Evolutionary conservation across 305 asterid genomes (phyloP).

Genomic region (Fraxinus paxiana): DNA sequence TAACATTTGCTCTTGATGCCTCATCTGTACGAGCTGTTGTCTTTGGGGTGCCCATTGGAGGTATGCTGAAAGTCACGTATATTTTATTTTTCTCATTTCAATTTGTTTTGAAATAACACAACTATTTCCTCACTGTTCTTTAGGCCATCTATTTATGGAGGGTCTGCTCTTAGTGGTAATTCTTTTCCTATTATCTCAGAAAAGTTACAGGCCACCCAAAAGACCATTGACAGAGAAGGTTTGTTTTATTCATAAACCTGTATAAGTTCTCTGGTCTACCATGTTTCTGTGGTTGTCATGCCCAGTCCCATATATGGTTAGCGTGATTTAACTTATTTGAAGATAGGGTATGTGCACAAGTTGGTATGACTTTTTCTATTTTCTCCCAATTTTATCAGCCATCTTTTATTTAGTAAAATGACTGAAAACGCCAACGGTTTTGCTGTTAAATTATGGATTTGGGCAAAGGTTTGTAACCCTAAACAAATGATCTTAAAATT

Average conservation of each 20-base stretch:
- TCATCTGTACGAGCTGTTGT: constrained; percentile 79
- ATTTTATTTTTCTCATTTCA: background rate
- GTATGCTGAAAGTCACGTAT: constrained; percentile 29
- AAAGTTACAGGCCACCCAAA: constrained; percentile 95
- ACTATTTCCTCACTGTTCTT: constrained; percentile 11
- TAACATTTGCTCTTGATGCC: constrained; percentile 52
- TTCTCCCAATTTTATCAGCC: background rate
- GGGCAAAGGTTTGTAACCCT: constrained; percentile 6
- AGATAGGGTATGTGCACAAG: background rate
- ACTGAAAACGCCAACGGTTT: background rate
- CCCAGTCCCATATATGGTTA: background rate
- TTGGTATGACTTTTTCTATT: background rate
- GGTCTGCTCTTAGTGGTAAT: constrained; percentile 85
- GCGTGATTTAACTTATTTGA: background rate
- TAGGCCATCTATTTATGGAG: constrained; percentile 92
- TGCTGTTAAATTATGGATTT: background rate
- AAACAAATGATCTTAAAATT: constrained; percentile 3
- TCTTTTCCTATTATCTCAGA: constrained; percentile 72
- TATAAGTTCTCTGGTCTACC: constrained; percentile 3
- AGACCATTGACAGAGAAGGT: constrained; percentile 91
- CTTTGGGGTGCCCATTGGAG: constrained; percentile 89
- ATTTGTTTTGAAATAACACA: background rate
- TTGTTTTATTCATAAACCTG: constrained; percentile 15
- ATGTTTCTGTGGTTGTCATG: background rate
- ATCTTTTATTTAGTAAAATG: background rate